These are phyloP conservation scores for Mycocentrospora acerina DNA, from an alignment of 2,329 filamentous ascomycete species.

Conservation along the genomic window DNA sequence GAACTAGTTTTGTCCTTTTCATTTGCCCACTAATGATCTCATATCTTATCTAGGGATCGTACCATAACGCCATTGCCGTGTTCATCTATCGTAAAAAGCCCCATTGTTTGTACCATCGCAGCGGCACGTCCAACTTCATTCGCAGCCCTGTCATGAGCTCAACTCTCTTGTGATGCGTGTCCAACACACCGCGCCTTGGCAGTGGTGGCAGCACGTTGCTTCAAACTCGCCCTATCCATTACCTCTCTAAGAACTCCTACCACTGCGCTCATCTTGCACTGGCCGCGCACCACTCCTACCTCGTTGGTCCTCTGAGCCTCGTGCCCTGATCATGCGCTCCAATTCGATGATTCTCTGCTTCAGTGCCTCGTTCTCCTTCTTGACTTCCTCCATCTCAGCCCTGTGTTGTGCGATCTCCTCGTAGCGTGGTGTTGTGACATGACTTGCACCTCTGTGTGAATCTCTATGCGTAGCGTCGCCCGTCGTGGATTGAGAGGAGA, in stretches of 20 bases:
- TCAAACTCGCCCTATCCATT: conserved; percentile 8
- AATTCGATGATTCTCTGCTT: conserved; percentile 51
- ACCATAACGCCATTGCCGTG: conserved; percentile 3
- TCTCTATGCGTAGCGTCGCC: conserved; percentile 25
- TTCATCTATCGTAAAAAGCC: conserved; percentile 1
- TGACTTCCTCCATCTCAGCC: conserved; percentile 52
- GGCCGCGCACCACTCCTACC: conserved; percentile 32
- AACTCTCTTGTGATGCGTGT: no score
- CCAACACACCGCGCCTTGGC: conserved; percentile 13
- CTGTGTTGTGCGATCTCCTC: conserved; percentile 48
- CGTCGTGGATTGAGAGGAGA: conserved; percentile 32
- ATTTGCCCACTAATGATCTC: conserved; percentile 5
- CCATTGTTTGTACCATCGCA: neutral
- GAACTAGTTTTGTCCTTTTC: neutral
- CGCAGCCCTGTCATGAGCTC: no score
- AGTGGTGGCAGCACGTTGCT: conserved; percentile 7
- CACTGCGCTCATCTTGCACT: conserved; percentile 7
- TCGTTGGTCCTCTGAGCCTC: conserved; percentile 29
- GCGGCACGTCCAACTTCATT: neutral
- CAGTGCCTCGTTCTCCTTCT: conserved; percentile 52
- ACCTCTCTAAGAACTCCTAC: conserved; percentile 8
- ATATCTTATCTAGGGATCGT: conserved; percentile 6
- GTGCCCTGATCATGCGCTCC: conserved; percentile 43
- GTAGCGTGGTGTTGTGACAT: conserved; percentile 42
- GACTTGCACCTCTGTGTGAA: conserved; percentile 28